Evolutionary conservation across 2,329 filamentous ascomycete genomes (phyloP), one percentile per base, ranked within the genome.

Genomic region (Ampelomyces quisqualis): DNA sequence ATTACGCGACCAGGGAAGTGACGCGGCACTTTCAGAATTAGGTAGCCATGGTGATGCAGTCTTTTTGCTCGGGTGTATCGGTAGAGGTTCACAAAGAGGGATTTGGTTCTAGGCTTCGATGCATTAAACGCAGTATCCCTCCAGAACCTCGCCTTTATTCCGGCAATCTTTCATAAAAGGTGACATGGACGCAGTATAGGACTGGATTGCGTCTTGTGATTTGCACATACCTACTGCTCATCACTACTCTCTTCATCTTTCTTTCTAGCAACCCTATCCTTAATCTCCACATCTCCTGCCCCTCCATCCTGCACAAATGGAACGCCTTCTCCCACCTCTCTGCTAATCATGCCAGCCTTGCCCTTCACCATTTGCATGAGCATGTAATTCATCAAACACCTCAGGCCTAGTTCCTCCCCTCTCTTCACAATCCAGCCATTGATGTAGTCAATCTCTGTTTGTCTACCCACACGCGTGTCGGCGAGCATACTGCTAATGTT

Each of bases 391-490:
- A 84, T 74, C 8, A 81, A 79, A 57, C 83, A 83, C 35, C 79
- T 73, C n/a, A 95, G 73, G 1, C 88, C 87, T 45, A 90, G 58
- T 62, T 87, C 79, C 55, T 80, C 77, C 0, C 86, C 93, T 27
- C 85, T 78, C 35, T 74, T 77, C 21, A 94, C 76, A 45, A 98
- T 85, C 70, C 91, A 98, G 1, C 90, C 91, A 64, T 94, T 96
- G 53, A 91, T 79, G 58, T 85, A 95, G 31, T 90, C 81, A 27
- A 96, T 79, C 57, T 95, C 89, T 0, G 88, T 89, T 43, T 75
- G 70, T 9, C 60, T 42, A 1, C 86, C 85, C 1, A 69, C 65
- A 8, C 79, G 70, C 9, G 90, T 73, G 56, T 85, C 81, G 38
- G 78, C 76, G 5, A 87, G 71, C 81, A 95, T 89, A 14, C 74